Percentiles rank a stretch among this genome's conserved stretches.
These are phyloP conservation scores for Beauveria sp. DNA, from an alignment of 2,329 filamentous ascomycete genomes.

Conservation along the genomic window DNA sequence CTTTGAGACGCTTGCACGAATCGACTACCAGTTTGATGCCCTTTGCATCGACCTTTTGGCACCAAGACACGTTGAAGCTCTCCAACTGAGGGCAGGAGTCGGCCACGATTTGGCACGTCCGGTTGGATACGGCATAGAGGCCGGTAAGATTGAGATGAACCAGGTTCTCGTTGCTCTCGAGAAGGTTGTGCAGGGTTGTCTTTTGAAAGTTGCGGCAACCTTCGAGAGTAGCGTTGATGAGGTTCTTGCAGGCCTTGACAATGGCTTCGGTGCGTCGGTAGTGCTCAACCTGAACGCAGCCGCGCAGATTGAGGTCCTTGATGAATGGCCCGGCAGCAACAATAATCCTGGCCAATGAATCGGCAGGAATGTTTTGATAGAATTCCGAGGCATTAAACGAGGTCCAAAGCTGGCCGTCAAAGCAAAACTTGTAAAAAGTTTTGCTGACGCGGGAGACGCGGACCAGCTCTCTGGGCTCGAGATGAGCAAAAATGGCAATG, in stretches of 20 bases:
- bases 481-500: constrained; percentile 66
- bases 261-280: constrained; percentile 71
- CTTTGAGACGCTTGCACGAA: constrained; percentile 64
- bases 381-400: constrained; percentile 78
- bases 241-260: constrained; percentile 76
- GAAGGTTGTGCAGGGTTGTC: constrained; percentile 68
- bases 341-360: constrained; percentile 79
- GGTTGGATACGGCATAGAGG: constrained; percentile 70
- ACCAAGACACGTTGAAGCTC: constrained; percentile 87
- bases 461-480: constrained; percentile 75
- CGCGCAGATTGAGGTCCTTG: constrained; percentile 80
- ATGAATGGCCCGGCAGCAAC: constrained; percentile 81
- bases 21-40: constrained; percentile 68
- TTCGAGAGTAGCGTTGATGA: constrained; percentile 81
- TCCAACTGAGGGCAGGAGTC: constrained; percentile 76
- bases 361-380: constrained; percentile 78
- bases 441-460: constrained; percentile 70
- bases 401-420: constrained; percentile 91
- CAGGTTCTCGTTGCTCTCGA: constrained; percentile 66
- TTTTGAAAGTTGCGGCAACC: constrained; percentile 80
- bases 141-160: constrained; percentile 84
- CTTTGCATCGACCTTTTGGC: constrained; percentile 71
- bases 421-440: constrained; percentile 74
- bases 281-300: constrained; percentile 82
- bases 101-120: constrained; percentile 78